These are phyloP conservation scores for Colletotrichum tanaceti DNA, from an alignment of 2,329 filamentous ascomycete genomes.

Conservation along the genomic window DNA sequence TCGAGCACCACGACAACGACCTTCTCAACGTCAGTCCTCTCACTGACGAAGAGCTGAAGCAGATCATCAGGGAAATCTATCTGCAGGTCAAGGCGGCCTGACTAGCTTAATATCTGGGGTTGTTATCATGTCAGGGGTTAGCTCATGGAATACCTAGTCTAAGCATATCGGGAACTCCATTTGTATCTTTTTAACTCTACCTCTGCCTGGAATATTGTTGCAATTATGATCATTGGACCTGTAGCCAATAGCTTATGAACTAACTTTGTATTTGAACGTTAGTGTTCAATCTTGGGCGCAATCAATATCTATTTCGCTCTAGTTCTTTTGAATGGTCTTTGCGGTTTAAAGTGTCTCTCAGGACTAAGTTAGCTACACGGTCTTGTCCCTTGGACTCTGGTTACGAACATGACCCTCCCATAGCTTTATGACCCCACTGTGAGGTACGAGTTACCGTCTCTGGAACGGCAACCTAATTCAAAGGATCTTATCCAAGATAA, in stretches of 20 bases:
- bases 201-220: too few species aligned
- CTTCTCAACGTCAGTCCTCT: conserved; percentile 38
- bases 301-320: background rate
- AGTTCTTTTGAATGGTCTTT: too few species aligned
- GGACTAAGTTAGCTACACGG: background rate
- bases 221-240: too few species aligned
- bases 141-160: background rate
- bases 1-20: conserved; percentile 37
- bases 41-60: conserved; percentile 37
- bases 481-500: too few species aligned
- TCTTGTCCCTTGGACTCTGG: background rate
- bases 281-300: background rate
- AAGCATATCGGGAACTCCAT: background rate
- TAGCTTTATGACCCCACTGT: background rate
- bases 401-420: background rate
- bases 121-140: background rate
- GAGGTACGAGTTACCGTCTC: background rate
- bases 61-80: conserved; percentile 22
- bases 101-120: background rate
- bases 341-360: too few species aligned
- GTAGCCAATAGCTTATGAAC: background rate
- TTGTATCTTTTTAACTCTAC: background rate
- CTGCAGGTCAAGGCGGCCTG: background rate
- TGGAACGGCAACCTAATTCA: background rate
- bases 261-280: background rate